A percentile compares a stretch with the other conserved stretches of the same genome.
Evolutionary conservation across 2,329 filamentous ascomycete species (phyloP).

Genomic region (Moelleriella libera): DNA sequence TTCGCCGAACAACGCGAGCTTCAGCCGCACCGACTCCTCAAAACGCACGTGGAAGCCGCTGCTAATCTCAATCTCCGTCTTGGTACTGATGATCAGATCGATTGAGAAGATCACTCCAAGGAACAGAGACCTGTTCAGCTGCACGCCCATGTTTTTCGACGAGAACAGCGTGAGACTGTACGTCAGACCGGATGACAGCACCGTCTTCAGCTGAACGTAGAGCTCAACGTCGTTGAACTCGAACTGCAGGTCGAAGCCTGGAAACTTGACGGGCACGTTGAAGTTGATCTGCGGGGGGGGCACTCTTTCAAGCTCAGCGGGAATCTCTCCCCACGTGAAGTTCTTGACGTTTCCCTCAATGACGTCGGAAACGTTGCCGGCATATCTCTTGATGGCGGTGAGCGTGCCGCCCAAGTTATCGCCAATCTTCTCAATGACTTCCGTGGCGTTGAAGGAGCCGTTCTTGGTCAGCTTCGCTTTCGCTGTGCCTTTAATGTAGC

Average conservation of each 20-base stretch:
- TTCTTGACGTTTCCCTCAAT: constrained; percentile 10
- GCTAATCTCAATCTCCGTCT: constrained; percentile 32
- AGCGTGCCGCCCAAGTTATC: constrained; percentile 16
- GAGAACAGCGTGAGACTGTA: constrained; percentile 35
- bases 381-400: constrained; percentile 17
- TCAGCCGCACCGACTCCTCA: constrained; percentile 32
- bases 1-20: constrained; percentile 34
- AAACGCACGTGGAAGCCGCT: constrained; percentile 41
- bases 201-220: constrained; percentile 31
- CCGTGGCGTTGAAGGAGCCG: constrained; percentile 23
- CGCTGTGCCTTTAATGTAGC: constrained; percentile 6
- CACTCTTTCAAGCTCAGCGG: neutral
- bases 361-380: constrained; percentile 10
- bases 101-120: constrained; percentile 33
- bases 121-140: constrained; percentile 18
- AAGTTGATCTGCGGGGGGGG: constrained; percentile 21
- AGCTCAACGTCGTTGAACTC: constrained; percentile 36
- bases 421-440: constrained; percentile 13
- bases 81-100: constrained; percentile 35
- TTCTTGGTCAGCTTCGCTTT: constrained; percentile 15
- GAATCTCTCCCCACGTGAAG: neutral
- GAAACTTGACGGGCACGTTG: constrained; percentile 30
- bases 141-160: constrained; percentile 28
- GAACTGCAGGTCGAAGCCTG: constrained; percentile 28
- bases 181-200: constrained; percentile 23